Evolutionary conservation across 1,139 yeast species (phyloP), one percentile per base, ranked within the genome.

Genomic region (Trichomonascaceae sp.): DNA sequence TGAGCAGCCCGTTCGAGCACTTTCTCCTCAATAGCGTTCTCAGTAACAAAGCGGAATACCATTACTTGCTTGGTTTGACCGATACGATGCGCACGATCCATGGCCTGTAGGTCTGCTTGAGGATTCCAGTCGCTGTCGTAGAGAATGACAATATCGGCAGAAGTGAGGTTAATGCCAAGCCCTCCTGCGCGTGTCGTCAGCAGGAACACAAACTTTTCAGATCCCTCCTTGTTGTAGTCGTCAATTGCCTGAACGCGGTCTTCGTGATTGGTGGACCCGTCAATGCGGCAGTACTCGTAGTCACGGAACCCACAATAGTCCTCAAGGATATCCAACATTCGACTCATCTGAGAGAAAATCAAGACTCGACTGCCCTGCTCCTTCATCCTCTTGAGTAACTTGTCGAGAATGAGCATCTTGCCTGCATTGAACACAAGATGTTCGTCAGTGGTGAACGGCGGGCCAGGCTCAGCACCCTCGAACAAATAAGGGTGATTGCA

Each of bases 101-200:
- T 89, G 2, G 97, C 97, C 59, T 89, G 98, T 50, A 89, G 67
- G 64, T 89, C 98, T 0, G 97, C 97, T 55, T 89, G 98, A 3
- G 98, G 98, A 52, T 89, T 89, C 98, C 98, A 89, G 59, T 89
- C 98, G 1, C 94, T 81, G 57, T 89, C 98, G 51, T 75, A 89
- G 28, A 89, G 59, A 5, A 89, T 73, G 33, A 89, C 98, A 34
- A 79, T 71, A 56, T 89, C 97, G 0, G 98, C 98, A 15, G 81
- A 71, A 0, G 96, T 87, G 52, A 89, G 67, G 52, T 89, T 89
- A 50, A 89, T 89, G 50, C 98, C 98, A 37, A 89, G 66, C 8
- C 98, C 98, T 57, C 98, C 98, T 8, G 98, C 98, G 58, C 98
- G 73, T 0, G 98, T 89, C 0, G 98, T 89, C 43, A 89, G 64